A percentile compares a stretch with the other conserved stretches of the same genome.
These are phyloP conservation scores for Petunia hybrid DNA, from an alignment of 305 asterid genomes.

Conservation along the genomic window DNA sequence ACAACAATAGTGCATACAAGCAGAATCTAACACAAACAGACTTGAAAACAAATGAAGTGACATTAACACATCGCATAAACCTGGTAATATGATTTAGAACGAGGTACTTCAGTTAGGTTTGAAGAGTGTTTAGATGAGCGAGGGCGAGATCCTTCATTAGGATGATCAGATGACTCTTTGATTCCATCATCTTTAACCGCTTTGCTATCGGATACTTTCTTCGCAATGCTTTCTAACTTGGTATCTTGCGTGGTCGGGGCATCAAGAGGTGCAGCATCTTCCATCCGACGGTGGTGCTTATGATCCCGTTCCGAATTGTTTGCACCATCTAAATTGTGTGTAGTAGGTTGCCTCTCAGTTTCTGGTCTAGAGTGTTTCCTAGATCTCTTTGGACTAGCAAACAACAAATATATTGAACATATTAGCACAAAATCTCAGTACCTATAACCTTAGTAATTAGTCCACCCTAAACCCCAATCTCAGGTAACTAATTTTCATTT, in stretches of 20 bases:
- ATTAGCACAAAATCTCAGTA: not conserved
- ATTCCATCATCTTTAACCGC: conserved; percentile 44
- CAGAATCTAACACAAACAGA: conserved; percentile 17
- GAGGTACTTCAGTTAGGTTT: conserved; percentile 57
- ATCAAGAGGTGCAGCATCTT: conserved; percentile 62
- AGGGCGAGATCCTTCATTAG: conserved; percentile 35
- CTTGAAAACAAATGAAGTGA: not conserved
- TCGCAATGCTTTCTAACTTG: conserved; percentile 48
- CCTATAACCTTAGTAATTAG: too few relatives aligned
- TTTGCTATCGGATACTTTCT: conserved; percentile 51
- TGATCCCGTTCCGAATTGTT: conserved; percentile 53
- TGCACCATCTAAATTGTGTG: conserved; percentile 41
- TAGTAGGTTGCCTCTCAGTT: conserved; percentile 53
- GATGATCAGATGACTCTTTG: conserved; percentile 46
- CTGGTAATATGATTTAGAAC: conserved; percentile 64
- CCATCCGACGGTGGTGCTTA: conserved; percentile 54
- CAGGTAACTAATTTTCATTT: not conserved
- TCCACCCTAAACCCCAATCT: not conserved
- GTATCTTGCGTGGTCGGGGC: conserved; percentile 48
- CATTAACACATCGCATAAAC: conserved; percentile 38
- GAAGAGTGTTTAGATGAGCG: conserved; percentile 45
- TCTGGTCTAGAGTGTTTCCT: conserved; percentile 75
- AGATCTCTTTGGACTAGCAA: conserved; percentile 83
- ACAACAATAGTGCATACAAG: conserved; percentile 4
- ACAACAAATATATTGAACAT: not conserved